Evolutionary conservation across 2,329 filamentous ascomycete genomes (phyloP).

Genomic region (Penicillium griseofulvum): DNA sequence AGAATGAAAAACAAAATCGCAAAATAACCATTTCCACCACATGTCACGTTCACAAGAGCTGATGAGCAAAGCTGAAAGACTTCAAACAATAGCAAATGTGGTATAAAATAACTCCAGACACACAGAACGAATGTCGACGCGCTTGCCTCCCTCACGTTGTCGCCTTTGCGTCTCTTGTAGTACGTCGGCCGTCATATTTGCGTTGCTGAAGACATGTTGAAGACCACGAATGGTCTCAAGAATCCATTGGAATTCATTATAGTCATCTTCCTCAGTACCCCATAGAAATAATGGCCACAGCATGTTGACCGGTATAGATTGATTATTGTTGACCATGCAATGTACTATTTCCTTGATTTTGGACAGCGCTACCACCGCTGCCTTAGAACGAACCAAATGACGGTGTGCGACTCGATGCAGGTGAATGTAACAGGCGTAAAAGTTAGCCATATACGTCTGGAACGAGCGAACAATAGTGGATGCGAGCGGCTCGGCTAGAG

Average conservation of each 20-base stretch:
- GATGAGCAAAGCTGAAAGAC: neutral
- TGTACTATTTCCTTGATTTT: constrained; percentile 1
- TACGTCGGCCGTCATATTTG: constrained; percentile 40
- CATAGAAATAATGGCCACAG: constrained; percentile 59
- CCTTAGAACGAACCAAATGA: constrained; percentile 40
- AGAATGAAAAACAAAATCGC: neutral
- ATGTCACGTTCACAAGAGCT: neutral
- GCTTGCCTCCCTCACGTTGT: constrained; percentile 28
- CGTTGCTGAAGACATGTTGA: constrained; percentile 41
- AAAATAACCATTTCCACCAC: neutral
- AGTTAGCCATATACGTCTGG: constrained; percentile 57
- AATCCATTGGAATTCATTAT: constrained; percentile 50
- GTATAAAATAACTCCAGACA: neutral
- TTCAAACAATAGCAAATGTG: neutral
- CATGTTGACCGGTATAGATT: constrained; percentile 51
- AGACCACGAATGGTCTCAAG: constrained; percentile 44
- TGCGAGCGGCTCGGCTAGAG: constrained; percentile 50
- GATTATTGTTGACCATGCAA: neutral
- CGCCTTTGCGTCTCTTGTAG: constrained; percentile 41
- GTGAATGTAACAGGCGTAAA: constrained; percentile 56
- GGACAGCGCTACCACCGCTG: neutral
- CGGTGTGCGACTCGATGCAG: constrained; percentile 57
- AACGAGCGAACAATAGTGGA: constrained; percentile 54
- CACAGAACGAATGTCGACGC: neutral
- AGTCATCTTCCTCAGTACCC: constrained; percentile 55